phyloP scores from a whole-genome alignment of 768 basidiomycete genomes.

The Cystofilobasidium capitatum region DNA sequence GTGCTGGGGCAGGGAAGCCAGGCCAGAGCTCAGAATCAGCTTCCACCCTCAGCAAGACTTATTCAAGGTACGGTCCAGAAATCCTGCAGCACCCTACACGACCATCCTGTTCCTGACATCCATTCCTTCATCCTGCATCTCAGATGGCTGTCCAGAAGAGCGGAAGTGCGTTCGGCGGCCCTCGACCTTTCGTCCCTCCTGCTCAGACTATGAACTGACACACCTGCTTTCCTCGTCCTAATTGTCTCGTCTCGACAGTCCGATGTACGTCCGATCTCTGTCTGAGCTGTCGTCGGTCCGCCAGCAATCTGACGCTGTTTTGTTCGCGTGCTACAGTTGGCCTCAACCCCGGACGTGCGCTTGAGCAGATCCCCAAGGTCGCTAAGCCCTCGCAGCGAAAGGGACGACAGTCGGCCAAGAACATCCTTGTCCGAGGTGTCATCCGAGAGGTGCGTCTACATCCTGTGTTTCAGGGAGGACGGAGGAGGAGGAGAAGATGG shows the following conservation, averaged over 20 bases:
- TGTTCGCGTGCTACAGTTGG: conserved; percentile 45
- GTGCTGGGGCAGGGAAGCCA: neutral
- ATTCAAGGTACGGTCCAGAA: neutral
- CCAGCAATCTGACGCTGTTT: neutral
- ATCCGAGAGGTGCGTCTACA: conserved; percentile 67
- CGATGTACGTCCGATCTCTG: no score
- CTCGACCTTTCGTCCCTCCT: no score
- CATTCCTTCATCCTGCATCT: neutral
- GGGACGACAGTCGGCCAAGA: conserved; percentile 74
- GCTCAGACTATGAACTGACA: no score
- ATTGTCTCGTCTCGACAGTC: no score
- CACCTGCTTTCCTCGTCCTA: no score
- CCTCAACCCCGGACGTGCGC: conserved; percentile 77
- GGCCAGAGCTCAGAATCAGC: neutral
- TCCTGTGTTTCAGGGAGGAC: neutral
- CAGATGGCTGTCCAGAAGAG: conserved; percentile 5
- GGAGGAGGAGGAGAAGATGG: neutral
- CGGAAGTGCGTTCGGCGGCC: neutral
- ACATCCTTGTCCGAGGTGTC: conserved; percentile 84
- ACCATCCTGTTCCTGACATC: neutral
- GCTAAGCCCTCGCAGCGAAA: conserved; percentile 81
- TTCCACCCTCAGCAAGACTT: neutral
- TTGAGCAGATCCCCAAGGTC: conserved; percentile 67
- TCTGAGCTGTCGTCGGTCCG: no score
- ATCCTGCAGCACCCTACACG: neutral